phyloP scores from a whole-genome alignment of 352 stramenopile genomes.

The Phytophthora pistaciae region DNA sequence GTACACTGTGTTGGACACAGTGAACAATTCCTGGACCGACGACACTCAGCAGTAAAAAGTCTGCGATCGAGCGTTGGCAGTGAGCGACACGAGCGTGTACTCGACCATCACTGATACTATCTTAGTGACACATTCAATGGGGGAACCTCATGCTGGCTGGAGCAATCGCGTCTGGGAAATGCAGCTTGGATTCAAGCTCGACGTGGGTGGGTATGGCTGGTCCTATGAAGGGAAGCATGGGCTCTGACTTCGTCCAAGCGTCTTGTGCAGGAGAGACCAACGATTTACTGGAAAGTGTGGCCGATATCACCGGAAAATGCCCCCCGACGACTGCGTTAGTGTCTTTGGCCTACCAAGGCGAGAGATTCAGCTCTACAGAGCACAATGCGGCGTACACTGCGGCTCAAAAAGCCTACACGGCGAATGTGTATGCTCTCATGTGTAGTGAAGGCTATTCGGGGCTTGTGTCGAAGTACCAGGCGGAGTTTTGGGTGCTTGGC shows the following conservation, averaged over 20 bases:
- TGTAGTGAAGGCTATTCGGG: conserved; percentile 31
- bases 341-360: conserved; percentile 35
- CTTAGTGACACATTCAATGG: conserved; percentile 33
- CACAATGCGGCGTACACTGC: conserved; percentile 26
- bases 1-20: conserved; percentile 45
- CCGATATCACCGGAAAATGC: conserved; percentile 14
- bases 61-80: conserved; percentile 29
- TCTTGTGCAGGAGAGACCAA: conserved; percentile 22
- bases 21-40: conserved; percentile 39
- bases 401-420: conserved; percentile 20
- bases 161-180: conserved; percentile 26
- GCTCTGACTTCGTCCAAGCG: conserved; percentile 24
- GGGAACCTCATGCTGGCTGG: conserved; percentile 22
- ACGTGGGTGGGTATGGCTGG: conserved; percentile 41
- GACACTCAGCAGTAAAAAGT: conserved; percentile 35
- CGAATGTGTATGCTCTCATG: conserved; percentile 29
- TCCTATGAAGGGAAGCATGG: conserved; percentile 30
- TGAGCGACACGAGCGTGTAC: conserved; percentile 27
- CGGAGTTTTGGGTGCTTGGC: conserved; percentile 9
- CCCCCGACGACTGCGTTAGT: conserved; percentile 18
- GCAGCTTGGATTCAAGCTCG: conserved; percentile 27
- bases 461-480: conserved; percentile 22
- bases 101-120: conserved; percentile 27
- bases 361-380: conserved; percentile 7
- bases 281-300: conserved; percentile 6